Evolutionary conservation across 345 rosid species (phyloP), one percentile per base, ranked within the genome.

Genomic region (Acer negundo): DNA sequence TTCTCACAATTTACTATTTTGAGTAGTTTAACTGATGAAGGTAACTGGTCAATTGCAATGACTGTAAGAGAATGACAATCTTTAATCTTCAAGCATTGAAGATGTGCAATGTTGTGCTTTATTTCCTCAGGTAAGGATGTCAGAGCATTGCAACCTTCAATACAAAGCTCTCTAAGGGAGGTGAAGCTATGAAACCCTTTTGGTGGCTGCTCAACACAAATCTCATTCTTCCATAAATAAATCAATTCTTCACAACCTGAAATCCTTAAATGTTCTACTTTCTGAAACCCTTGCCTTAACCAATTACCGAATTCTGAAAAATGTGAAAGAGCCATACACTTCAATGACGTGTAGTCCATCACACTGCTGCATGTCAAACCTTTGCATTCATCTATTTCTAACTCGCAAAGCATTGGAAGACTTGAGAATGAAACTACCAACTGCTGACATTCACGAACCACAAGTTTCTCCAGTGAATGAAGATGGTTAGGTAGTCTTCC

Each of bases 381-480:
- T 61, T 42, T 59, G 76, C 76, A 73, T 38, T 38, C 53, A 22
- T 62, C n/a, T 22, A 73, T 38, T 38, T 59, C 38, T 24, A 62
- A 17, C 26, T 46, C 28, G 11, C 76, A 23, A 12, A 73, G 76
- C 67, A 10, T 20, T 7, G 76, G 76, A 58, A 73, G 24, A 20
- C 40, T 23, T 15, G 67, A 40, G 22, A 73, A 23, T 16, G 38
- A 23, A 73, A 61, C 51, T 15, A 10, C 20, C 69, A 74, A 44
- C 28, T 63, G 6, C 12, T 11, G 6, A 24, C 77, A 74, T 8
- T 19, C 23, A 23, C 2, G 4, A 19, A 74, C 44, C 3, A 8
- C 59, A 44, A 74, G 58, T 5, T 31, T 46, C 69, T 63, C 44
- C 46, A 74, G 31, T 46, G 26, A 74, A 63, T 44, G 69, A 47